Evolutionary conservation across 257 asterid species (phyloP), one percentile per base, ranked within the genome.

Genomic region (Solanum chilense): DNA sequence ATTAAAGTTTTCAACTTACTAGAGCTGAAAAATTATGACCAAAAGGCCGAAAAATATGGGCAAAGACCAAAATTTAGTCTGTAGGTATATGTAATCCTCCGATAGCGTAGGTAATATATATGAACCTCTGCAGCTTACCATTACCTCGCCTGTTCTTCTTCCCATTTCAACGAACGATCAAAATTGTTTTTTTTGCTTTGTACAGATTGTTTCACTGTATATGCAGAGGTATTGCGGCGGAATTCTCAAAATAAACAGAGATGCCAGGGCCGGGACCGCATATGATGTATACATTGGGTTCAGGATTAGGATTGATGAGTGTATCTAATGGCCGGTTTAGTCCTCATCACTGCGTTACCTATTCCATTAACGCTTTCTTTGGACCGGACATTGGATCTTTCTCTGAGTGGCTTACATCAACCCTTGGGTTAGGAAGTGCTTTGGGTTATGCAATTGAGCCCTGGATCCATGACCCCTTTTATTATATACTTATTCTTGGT

Each of bases 211-310:
- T 21, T 47, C 42, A 18, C 10, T 44, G 10, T 47, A 27, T 7
- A 45, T 45, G 83, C 16, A 25, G 3, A 45, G 23, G 23, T 39
- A 15, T 39, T 8, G 39, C 41, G 21, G 21, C 76, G 76, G 41
- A 77, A 77, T 77, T 77, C 12, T 25, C 25, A 44, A n/a, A 6
- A 47, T 0, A 35, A 64, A 25, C 49, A 27, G 91, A 42, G 13
- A 96, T 95, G 99, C 99, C 99, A 81, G 99, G 99, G 7, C 99
- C 98, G 18, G 99, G 99, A 87, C 98, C 99, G 83, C 99, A 95
- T 91, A 89, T 96, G 98, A 90, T 96, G n/a, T 96, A 95, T 93
- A 89, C 98, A 21, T 92, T 96, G 82, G 98, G 98, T 35, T 91
- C 98, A 87, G 99, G 98, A 37, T 95, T 89, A 76, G 95, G 93